Conservation (phyloP, 83 land plant species). For the Isoetes engelmannii region DNA sequence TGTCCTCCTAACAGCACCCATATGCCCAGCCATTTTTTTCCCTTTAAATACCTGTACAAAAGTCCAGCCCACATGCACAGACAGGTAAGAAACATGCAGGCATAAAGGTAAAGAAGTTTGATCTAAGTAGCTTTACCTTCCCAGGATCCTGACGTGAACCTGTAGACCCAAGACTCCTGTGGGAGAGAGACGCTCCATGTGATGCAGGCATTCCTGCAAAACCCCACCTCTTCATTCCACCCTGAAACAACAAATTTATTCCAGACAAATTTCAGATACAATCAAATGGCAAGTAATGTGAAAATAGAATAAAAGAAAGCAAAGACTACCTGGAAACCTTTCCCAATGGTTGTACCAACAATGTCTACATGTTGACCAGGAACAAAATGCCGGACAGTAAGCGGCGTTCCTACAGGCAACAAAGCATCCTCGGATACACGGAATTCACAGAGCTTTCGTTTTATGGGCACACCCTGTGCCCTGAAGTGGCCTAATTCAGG, state of each 20-base stretch:
- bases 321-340: conserved; percentile 87
- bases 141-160: conserved; percentile 97
- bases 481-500: conserved; percentile 88
- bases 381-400: conserved; percentile 86
- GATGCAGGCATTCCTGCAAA: conserved; percentile 89
- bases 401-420: conserved; percentile 74
- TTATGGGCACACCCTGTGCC: conserved; percentile 80
- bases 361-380: conserved; percentile 92
- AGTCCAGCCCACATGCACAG: not conserved
- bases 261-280: not conserved
- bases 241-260: conserved; percentile 35
- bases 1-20: conserved; percentile 80
- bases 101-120: not conserved
- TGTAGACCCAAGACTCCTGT: conserved; percentile 80
- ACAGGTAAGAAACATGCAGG: no score
- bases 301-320: not conserved
- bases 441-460: conserved; percentile 82
- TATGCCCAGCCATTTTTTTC: conserved; percentile 94
- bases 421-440: conserved; percentile 91
- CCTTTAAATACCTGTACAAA: conserved; percentile 78
- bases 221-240: conserved; percentile 90
- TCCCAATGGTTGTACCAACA: conserved; percentile 74
- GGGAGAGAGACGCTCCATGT: conserved; percentile 88
- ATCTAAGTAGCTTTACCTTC: conserved; percentile 42
- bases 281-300: not conserved